Base-by-base conservation (phyloP, 2,329 filamentous ascomycete genomes). In the Aspergillus japonicus region DNA sequence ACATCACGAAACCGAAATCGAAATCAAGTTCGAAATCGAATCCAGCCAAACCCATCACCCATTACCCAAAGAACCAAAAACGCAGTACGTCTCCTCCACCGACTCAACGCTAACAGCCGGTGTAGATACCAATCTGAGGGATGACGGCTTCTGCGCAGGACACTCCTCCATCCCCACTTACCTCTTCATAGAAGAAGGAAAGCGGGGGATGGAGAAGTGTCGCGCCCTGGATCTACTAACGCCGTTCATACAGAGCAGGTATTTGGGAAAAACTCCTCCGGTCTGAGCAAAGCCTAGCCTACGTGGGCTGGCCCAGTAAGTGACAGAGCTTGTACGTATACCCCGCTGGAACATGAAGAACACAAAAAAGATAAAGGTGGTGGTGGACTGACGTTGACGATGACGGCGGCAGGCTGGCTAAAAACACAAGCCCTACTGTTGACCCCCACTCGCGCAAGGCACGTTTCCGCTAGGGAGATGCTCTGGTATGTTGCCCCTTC, bases 221-320 rank as follows among this genome's bases (percentile, higher is more conserved):
- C 42, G 47, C 10, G 16, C 14, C 33, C 8, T 23, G 23, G 42
- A 29, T 24, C 26, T 55, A 55, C 53, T 55, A 35, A 55, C 42
- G 6, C 33, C 5, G 6, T 7, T 31, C 16, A 6, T n/a, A 10
- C 14, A 24, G 26, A 19, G 42, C 47, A 47, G 42, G 53, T 29
- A 29, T 29, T 5, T 8, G 7, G 26, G 26, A 8, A 1, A 10
- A 29, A 29, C 2, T 29, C 58, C 53, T 60, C 53, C 49, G 58
- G 42, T 50, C 42, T 57, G 60, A 64, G 60, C 62, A 62, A 59
- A 39, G 55, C 56, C 58, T 60, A 51, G 60, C 33, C 56, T 53
- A 47, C 54, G 64, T 54, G 65, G 60, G 50, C 60, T 44, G 42
- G 63, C 53, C 62, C 64, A 67, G 65, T 66, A 59, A 59, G 58